Base-by-base conservation (phyloP, 2,329 filamentous ascomycete genomes). In the Arthroderma sp. region DNA sequence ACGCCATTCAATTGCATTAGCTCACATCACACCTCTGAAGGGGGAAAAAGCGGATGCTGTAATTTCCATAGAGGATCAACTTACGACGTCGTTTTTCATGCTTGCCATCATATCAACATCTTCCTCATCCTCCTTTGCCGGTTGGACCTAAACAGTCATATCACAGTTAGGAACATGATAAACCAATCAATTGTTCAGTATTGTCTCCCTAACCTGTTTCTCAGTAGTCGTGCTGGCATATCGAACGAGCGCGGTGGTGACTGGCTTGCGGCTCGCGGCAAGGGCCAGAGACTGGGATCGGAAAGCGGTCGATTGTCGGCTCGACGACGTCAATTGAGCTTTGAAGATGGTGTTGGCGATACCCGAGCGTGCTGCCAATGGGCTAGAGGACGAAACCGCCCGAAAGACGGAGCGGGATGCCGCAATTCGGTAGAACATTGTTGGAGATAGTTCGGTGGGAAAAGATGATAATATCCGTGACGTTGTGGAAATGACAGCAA, bases 61-160 rank as follows among this genome's bases (percentile, higher is more conserved):
- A 27, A 40, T 33, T 42, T 10, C 6, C 6, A 27, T 32, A 32
- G 30, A 7, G 36, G 36, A 29, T 22, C 9, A 43, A 66, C 73
- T 36, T 70, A 84, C 82, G 57, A 85, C 57, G 56, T 78, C 74
- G 42, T 64, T 57, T 53, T 66, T 71, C 48, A 78, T 66, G 40
- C 70, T 70, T 40, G 65, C 69, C 58, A 72, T 65, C 66, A 75
- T 69, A 51, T 74, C 70, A 40, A 60, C 54, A 41, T 70, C 67
- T 42, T 63, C 56, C 37, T 67, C 68, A 42, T 55, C 44, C 29
- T 42, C 36, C 30, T 42, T 4, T 10, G 38, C 36, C 9, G 36
- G 15, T 22, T 22, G 15, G 43, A 53, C 53, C 48, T 55, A 43
- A 39, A 58, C 61, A 45, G 64, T 52, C 49, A 0, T 78, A 75